Conservation (phyloP, 805 yeast genomes). For the Kluyveromyces siamensis region DNA sequence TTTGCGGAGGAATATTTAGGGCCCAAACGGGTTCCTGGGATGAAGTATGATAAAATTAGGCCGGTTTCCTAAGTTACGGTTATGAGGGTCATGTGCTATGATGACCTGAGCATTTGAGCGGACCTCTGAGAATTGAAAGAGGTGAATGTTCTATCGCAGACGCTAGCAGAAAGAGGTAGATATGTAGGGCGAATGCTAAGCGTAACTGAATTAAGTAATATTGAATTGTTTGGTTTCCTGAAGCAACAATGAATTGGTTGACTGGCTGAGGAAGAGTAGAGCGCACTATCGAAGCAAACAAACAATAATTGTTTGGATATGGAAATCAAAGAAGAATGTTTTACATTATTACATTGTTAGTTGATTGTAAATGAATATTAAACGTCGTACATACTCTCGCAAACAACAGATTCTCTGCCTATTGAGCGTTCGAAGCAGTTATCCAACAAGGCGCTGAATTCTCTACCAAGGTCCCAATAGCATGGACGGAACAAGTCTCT, state of each 20-base stretch:
- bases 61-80: background rate
- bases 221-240: no score
- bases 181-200: no score
- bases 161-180: no score
- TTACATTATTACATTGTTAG: no score
- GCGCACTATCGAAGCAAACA: no score
- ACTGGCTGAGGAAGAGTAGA: no score
- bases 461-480: conserved; percentile 50
- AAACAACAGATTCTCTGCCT: conserved; percentile 38
- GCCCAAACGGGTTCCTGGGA: background rate
- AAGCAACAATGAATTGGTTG: no score
- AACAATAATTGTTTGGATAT: no score
- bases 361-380: background rate
- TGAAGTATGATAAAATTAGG: no score
- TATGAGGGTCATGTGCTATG: background rate
- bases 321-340: no score
- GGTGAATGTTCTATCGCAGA: background rate
- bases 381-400: conserved; percentile 42
- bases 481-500: conserved; percentile 33
- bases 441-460: conserved; percentile 42
- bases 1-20: background rate
- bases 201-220: no score
- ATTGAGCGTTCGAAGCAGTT: conserved; percentile 48
- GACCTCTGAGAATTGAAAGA: background rate
- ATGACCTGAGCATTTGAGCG: background rate